Percentiles rank a stretch among this genome's conserved stretches.
phyloP scores from a whole-genome alignment of 352 stramenopile species.

The Phytophthora agathidicida region DNA sequence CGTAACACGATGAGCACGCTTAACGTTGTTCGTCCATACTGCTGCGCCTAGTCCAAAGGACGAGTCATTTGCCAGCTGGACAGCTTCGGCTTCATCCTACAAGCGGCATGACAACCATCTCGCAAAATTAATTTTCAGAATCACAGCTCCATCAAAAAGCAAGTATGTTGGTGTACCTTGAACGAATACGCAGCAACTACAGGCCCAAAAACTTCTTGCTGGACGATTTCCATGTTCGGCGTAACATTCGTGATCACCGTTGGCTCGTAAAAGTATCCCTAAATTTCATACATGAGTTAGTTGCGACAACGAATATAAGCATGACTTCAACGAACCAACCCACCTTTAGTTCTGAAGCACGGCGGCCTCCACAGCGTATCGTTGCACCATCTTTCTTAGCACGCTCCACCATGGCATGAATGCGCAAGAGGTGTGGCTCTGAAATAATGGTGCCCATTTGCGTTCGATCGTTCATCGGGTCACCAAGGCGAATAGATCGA shows the following conservation, averaged over 20 bases:
- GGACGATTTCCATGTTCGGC: conserved; percentile 76
- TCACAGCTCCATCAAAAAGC: neutral
- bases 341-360: conserved; percentile 43
- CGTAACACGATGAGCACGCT: conserved; percentile 81
- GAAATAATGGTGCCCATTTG: conserved; percentile 80
- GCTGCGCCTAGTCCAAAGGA: conserved; percentile 83
- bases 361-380: conserved; percentile 71
- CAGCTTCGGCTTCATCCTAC: conserved; percentile 71
- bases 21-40: conserved; percentile 87
- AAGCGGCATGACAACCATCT: conserved; percentile 19
- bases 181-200: conserved; percentile 65
- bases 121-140: conserved; percentile 27
- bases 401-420: conserved; percentile 77
- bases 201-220: conserved; percentile 90
- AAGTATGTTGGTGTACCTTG: conserved; percentile 17
- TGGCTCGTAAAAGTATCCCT: conserved; percentile 92
- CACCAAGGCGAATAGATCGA: conserved; percentile 56
- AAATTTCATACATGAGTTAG: neutral
- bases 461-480: conserved; percentile 51
- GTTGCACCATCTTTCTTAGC: conserved; percentile 84
- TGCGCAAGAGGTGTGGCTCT: conserved; percentile 57
- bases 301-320: neutral
- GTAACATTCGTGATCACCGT: conserved; percentile 88
- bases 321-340: neutral
- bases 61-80: conserved; percentile 81